Evolutionary conservation across 108 stramenopile species (phyloP).

Genomic region (Mayamaea pseudoterrestris): DNA sequence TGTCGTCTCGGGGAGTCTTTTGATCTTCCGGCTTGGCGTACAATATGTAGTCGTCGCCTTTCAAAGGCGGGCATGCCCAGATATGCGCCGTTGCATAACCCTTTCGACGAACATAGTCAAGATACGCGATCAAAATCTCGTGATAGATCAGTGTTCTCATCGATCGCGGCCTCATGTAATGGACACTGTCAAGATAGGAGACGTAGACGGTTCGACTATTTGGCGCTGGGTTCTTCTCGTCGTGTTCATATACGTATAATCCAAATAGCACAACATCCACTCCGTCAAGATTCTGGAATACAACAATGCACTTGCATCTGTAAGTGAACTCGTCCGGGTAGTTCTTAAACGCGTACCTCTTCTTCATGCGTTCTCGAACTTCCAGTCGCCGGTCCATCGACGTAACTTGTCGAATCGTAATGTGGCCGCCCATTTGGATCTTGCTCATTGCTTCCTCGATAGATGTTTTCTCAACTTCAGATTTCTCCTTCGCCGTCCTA

Average conservation of each 20-base stretch:
- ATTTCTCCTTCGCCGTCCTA: conserved; percentile 50
- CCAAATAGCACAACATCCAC: conserved; percentile 93
- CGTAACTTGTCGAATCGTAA: conserved; percentile 83
- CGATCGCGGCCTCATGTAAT: conserved; percentile 84
- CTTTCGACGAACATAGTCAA: conserved; percentile 80
- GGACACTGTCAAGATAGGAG: conserved; percentile 87
- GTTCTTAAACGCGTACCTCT: conserved; percentile 78
- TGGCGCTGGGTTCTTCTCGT: conserved; percentile 72
- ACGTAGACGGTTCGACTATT: conserved; percentile 81
- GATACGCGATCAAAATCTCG: conserved; percentile 89
- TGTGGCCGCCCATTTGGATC: conserved; percentile 58
- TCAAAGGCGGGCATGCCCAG: conserved; percentile 98
- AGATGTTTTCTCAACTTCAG: conserved; percentile 39
- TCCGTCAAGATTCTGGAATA: conserved; percentile 89
- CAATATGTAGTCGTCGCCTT: conserved; percentile 98
- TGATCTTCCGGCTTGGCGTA: conserved; percentile 98
- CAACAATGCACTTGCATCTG: conserved; percentile 84
- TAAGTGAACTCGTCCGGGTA: conserved; percentile 86
- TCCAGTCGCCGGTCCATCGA: conserved; percentile 82
- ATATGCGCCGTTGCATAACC: conserved; percentile 92
- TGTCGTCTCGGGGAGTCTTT: conserved; percentile 89
- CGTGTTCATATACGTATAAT: conserved; percentile 87
- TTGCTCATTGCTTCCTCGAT: conserved; percentile 60
- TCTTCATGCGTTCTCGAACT: conserved; percentile 79
- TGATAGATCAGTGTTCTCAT: conserved; percentile 92